phyloP scores from a whole-genome alignment of 2,329 filamentous ascomycete genomes.

The Pestalotiopsis fici region DNA sequence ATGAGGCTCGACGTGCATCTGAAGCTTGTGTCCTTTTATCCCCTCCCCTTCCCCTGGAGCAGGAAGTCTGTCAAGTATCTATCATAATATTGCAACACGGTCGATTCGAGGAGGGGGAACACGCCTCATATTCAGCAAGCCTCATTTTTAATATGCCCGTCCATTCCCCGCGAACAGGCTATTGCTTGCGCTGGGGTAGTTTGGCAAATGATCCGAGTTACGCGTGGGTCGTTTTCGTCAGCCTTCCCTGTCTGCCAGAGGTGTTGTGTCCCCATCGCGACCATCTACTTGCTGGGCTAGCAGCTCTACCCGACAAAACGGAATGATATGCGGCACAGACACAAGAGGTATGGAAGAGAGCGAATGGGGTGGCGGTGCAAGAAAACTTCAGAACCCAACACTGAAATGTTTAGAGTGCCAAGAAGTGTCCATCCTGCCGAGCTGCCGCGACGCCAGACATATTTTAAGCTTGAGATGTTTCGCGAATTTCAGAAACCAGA shows the following conservation, averaged over 20 bases:
- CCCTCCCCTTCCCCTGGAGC: not conserved
- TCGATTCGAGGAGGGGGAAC: too few relatives aligned
- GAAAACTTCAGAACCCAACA: not conserved
- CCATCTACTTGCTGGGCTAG: too few relatives aligned
- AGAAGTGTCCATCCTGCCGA: not conserved
- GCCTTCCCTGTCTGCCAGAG: not conserved
- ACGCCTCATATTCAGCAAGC: not conserved
- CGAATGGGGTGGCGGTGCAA: not conserved
- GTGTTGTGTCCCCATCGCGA: not conserved
- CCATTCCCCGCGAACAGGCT: not conserved
- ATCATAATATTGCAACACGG: too few relatives aligned
- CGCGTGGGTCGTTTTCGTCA: not conserved
- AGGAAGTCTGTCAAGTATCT: not conserved
- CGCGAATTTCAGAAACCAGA: conserved; percentile 1
- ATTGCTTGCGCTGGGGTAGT: not conserved
- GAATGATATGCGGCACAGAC: not conserved
- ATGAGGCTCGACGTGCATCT: not conserved
- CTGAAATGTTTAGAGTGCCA: not conserved
- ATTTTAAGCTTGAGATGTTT: conserved; percentile 4
- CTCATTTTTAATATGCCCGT: not conserved
- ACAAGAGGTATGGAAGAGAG: too few relatives aligned
- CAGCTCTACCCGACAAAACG: not conserved
- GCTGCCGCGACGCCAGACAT: conserved; percentile 2
- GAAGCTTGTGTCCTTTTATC: not conserved
- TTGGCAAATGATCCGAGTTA: not conserved